These are phyloP conservation scores for Malassezia japonica DNA, from an alignment of 1,284 basidiomycete genomes.

Conservation along the genomic window DNA sequence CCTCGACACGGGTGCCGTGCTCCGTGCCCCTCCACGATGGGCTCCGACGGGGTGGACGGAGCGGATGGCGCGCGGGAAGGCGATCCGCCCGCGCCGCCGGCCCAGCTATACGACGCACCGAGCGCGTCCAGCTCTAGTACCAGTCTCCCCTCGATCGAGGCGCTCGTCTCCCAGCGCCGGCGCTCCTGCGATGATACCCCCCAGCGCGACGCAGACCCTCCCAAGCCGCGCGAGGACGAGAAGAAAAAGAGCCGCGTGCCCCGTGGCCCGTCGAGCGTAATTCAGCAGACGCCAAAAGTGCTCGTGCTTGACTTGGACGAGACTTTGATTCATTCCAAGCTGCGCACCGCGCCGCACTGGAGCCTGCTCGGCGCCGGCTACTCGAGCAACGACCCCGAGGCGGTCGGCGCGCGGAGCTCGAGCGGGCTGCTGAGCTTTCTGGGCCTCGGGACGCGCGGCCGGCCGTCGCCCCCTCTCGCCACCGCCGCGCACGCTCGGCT, in stretches of 20 bases:
- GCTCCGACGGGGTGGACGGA: neutral
- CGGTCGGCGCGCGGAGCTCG: constrained; percentile 11
- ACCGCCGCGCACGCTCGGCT: constrained; percentile 17
- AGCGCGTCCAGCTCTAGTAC: neutral
- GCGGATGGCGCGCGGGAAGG: neutral
- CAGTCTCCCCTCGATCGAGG: constrained; percentile 11
- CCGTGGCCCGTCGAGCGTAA: constrained; percentile 25
- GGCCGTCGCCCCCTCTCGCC: neutral
- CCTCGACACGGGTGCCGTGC: neutral
- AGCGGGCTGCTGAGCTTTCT: constrained; percentile 23
- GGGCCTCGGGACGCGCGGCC: constrained; percentile 24
- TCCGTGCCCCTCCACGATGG: neutral
- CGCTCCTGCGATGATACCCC: neutral
- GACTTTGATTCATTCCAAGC: constrained; percentile 94
- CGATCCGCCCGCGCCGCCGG: neutral
- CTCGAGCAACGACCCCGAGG: neutral
- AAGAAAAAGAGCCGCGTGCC: constrained; percentile 9
- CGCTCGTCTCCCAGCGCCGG: constrained; percentile 7
- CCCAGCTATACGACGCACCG: neutral
- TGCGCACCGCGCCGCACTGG: constrained; percentile 55
- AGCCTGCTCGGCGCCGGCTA: constrained; percentile 3
- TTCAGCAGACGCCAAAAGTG: constrained; percentile 45
- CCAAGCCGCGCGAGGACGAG: neutral
- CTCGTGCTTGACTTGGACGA: constrained; percentile 80
- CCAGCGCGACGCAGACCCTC: neutral